Base-by-base conservation (phyloP, 768 basidiomycete genomes). In the Hypsizygus marmoreus region DNA sequence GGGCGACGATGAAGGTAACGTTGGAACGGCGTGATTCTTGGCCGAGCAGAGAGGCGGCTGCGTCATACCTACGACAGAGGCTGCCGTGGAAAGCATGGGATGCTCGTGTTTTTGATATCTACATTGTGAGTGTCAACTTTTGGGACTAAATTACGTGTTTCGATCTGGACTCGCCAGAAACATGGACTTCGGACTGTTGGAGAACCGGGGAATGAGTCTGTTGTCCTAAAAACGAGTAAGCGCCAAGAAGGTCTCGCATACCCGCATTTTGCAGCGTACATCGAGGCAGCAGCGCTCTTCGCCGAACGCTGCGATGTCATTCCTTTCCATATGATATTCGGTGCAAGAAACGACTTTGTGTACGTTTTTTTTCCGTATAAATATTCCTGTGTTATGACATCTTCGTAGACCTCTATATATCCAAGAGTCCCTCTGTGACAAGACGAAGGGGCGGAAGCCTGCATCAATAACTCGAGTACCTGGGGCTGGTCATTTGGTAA, bases 41-140 rank as follows among this genome's bases (percentile, higher is more conserved):
- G 66, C 34, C 46, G 4, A 60, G 48, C 24, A 53, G 53, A 16
- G 58, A 51, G 16, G 62, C 62, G 12, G 70, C 69, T 2, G 43
- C 32, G 4, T 46, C 39, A 28, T 67, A 60, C 51, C 41, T 68
- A 9, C 37, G 25, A 16, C 29, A 55, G 40, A 54, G 58, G 14
- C 44, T 52, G 32, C 67, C 65, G 24, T 68, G 65, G 61, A 60
- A 58, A 32, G 25, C 24, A 6, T 69, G 64, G 62, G 63, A 71
- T 43, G 36, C 53, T 12, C 61, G 62, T 16, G 61, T 64, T 20
- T 46, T 66, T 10, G 43, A 54, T 3, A 36, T 61, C 9, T 67
- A 64, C 34, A 26, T 56, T 7, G 67, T 66, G 45, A 51, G 64
- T 54, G 4, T 23, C n/a, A n/a, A n/a, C n/a, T 8, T 20, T 20